Evolutionary conservation across 2,329 filamentous ascomycete species (phyloP), one percentile per base, ranked within the genome.

Genomic region (Fusarium sp.): DNA sequence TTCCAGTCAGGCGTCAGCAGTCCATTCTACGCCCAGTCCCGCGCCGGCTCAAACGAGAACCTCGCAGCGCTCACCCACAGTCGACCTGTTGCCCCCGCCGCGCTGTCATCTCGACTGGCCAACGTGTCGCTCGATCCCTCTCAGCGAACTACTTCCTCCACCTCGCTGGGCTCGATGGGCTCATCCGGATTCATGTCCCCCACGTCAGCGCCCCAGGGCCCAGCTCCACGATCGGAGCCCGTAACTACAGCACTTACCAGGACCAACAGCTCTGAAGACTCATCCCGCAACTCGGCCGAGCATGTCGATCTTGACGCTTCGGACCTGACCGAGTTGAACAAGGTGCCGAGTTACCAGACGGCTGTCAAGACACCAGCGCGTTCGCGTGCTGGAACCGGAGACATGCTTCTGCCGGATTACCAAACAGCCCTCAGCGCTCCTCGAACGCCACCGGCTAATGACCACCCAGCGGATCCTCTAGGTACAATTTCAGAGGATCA

Each of bases 41-140:
- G 92, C 52, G 85, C 88, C 42, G 88, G 90, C 6, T 98, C 94
- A 0, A 79, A 83, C 9, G 95, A 98, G 69, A 94, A 97, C 71
- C 80, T 98, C 44, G 43, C 85, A 42, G 42, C 85, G 82, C 71
- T 77, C 47, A 62, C 67, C 2, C 68, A 74, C 53, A 69, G 67
- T 44, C 64, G 64, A 11, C 70, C 73, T 11, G 67, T 78, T 11
- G 68, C 76, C 13, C 84, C 83, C n/a, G 83, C 81, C 29, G 82
- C 77, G 55, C 82, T 85, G 65, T 91, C 75, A 76, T 89, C 75
- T 76, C 88, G 75, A 49, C 81, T 97, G 57, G 91, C 94, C 60
- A 88, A 86, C 69, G 87, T 94, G 45, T 84, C 84, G 9, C 73
- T 83, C 38, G 79, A 84, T 54, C 73, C 77, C 15, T 77, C 79